phyloP scores from a whole-genome alignment of 2,329 filamentous ascomycete genomes.

The Phyllosticta paracitricarpa region DNA sequence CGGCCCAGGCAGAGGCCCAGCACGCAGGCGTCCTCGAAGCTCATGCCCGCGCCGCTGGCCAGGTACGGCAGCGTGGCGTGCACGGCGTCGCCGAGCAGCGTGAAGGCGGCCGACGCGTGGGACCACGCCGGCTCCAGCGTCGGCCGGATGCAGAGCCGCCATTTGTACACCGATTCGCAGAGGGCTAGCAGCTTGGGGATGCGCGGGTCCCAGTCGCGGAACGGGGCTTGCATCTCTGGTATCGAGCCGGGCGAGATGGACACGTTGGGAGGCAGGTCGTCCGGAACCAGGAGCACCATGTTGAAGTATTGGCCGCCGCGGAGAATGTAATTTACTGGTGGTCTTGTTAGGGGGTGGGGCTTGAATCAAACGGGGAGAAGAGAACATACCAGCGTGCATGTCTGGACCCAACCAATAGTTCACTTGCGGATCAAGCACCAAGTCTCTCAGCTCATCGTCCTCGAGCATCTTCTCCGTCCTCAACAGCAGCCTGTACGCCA shows the following conservation, averaged over 20 bases:
- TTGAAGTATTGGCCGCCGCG: slow-evolving; percentile 41
- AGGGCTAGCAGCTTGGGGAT: slow-evolving; percentile 45
- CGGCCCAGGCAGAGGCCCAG: slow-evolving; percentile 45
- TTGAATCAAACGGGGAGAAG: neutral
- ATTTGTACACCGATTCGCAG: slow-evolving; percentile 51
- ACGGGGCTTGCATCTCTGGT: slow-evolving; percentile 44
- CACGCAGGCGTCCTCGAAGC: slow-evolving; percentile 50
- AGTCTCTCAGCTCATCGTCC: slow-evolving; percentile 36
- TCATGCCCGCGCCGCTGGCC: slow-evolving; percentile 49
- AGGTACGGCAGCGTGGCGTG: slow-evolving; percentile 57
- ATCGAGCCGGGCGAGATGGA: slow-evolving; percentile 41
- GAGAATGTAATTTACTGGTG: slow-evolving; percentile 40
- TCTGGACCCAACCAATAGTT: slow-evolving; percentile 45
- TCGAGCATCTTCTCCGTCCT: slow-evolving; percentile 36
- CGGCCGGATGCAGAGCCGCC: slow-evolving; percentile 48
- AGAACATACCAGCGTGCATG: slow-evolving; percentile 33
- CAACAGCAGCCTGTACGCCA: slow-evolving; percentile 41
- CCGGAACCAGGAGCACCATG: slow-evolving; percentile 42
- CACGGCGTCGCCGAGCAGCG: slow-evolving; percentile 53
- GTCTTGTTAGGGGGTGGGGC: neutral
- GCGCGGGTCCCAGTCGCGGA: slow-evolving; percentile 47
- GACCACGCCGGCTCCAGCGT: slow-evolving; percentile 47
- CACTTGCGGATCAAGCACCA: slow-evolving; percentile 40
- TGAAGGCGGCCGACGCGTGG: slow-evolving; percentile 45
- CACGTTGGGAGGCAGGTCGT: slow-evolving; percentile 37